Conservation (phyloP, 2,329 filamentous ascomycete species). For the Sarocladium brachiariae region DNA sequence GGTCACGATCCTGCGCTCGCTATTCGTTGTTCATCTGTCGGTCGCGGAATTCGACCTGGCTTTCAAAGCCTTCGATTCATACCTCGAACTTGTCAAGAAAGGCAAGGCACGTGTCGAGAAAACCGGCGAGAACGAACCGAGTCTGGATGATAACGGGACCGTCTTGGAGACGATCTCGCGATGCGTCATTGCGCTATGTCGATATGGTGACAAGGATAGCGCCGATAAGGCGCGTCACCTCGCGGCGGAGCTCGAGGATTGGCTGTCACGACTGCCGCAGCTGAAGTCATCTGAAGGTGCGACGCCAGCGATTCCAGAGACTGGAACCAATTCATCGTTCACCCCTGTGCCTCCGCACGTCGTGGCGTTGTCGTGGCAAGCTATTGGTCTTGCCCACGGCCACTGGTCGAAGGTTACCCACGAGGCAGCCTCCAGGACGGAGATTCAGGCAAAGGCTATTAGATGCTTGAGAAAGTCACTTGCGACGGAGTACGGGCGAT, state of each 20-base stretch:
- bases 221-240: constrained; percentile 74
- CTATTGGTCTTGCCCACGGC: constrained; percentile 77
- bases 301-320: constrained; percentile 22
- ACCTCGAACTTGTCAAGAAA: constrained; percentile 78
- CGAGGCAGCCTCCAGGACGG: constrained; percentile 62
- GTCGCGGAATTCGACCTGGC: constrained; percentile 89
- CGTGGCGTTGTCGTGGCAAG: constrained; percentile 69
- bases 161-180: constrained; percentile 73
- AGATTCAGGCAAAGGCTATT: constrained; percentile 72
- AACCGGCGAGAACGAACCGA: constrained; percentile 60
- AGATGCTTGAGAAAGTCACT: constrained; percentile 68
- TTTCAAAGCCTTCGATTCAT: constrained; percentile 85
- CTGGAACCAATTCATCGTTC: constrained; percentile 23
- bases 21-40: constrained; percentile 82
- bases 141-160: constrained; percentile 70
- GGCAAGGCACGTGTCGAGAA: constrained; percentile 81
- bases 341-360: constrained; percentile 49
- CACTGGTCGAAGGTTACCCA: constrained; percentile 82
- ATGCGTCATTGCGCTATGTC: constrained; percentile 73
- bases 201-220: constrained; percentile 67
- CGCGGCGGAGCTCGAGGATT: constrained; percentile 63
- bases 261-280: constrained; percentile 56
- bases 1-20: constrained; percentile 73
- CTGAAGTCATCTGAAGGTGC: constrained; percentile 20
- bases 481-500: constrained; percentile 56